Percentiles rank a stretch among this genome's conserved stretches.
phyloP scores from a whole-genome alignment of 306 rosid genomes.

The Cyclanthera cordifolia region DNA sequence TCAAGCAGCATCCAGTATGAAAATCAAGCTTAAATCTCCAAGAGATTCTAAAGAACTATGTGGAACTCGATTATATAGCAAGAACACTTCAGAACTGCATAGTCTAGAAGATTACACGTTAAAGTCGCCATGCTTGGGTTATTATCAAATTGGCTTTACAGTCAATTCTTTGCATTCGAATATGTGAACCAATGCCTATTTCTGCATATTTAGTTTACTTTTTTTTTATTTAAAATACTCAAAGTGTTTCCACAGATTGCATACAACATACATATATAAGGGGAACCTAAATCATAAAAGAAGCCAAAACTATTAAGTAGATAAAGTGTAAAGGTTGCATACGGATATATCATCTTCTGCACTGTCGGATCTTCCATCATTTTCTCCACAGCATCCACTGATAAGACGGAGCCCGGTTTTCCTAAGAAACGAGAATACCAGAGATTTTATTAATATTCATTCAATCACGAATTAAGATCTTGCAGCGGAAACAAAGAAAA shows the following conservation, averaged over 20 bases:
- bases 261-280: neutral
- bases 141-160: neutral
- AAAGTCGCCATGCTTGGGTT: neutral
- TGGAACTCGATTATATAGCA: conserved; percentile 1
- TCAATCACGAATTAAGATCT: neutral
- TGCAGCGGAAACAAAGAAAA: neutral
- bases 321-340: conserved; percentile 26
- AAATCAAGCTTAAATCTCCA: neutral
- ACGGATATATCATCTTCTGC: conserved; percentile 99
- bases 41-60: neutral
- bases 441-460: conserved; percentile 4
- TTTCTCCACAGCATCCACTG: conserved; percentile 95
- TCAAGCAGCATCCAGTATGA: neutral
- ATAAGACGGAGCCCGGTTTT: conserved; percentile 37
- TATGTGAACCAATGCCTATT: neutral
- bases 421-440: conserved; percentile 31
- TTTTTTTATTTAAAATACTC: neutral
- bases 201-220: neutral
- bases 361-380: conserved; percentile 99
- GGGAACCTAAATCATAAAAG: conserved; percentile 12
- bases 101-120: neutral
- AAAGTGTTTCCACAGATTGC: conserved; percentile 2
- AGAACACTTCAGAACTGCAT: neutral
- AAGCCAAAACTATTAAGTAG: conserved; percentile 4
- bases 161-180: neutral